Evolutionary conservation across 192 early-diverging fungal genomes (phyloP).

Genomic region (Coemansia sp.): DNA sequence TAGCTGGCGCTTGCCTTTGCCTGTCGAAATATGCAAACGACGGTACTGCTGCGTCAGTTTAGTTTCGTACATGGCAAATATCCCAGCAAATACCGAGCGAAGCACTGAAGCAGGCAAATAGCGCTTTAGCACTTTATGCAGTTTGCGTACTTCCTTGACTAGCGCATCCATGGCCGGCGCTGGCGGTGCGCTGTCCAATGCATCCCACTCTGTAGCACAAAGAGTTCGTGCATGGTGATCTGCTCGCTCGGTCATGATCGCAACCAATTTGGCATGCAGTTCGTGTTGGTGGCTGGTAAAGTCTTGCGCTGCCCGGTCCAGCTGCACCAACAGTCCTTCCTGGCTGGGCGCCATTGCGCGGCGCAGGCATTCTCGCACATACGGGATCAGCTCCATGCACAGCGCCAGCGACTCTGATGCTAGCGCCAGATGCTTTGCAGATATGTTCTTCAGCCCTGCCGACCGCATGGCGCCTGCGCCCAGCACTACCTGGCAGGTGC

Average conservation of each 20-base stretch:
- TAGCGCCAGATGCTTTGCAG: conserved; percentile 93
- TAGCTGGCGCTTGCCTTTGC: conserved; percentile 61
- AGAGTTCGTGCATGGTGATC: conserved; percentile 76
- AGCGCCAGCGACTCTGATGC: conserved; percentile 90
- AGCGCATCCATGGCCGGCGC: conserved; percentile 75
- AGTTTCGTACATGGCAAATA: conserved; percentile 75
- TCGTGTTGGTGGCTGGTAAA: conserved; percentile 89
- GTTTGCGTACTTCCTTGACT: conserved; percentile 85
- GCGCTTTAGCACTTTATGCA: conserved; percentile 89
- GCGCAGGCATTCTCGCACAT: conserved; percentile 72
- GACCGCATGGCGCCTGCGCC: conserved; percentile 96
- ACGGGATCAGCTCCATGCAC: conserved; percentile 85
- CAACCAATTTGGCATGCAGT: conserved; percentile 85
- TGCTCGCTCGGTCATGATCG: conserved; percentile 93
- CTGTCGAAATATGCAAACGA: conserved; percentile 28
- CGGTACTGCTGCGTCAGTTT: conserved; percentile 59
- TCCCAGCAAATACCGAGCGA: conserved; percentile 73
- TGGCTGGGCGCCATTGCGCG: conserved; percentile 76
- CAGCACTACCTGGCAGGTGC: conserved; percentile 94
- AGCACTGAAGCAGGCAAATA: conserved; percentile 75
- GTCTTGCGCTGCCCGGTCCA: conserved; percentile 82
- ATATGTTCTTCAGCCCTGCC: conserved; percentile 96
- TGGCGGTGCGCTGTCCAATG: conserved; percentile 22
- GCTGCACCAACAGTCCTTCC: conserved; percentile 78
- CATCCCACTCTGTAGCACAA: conserved; percentile 58